A percentile compares a stretch with the other conserved stretches of the same genome.
These are phyloP conservation scores for Cladorrhinum samala DNA, from an alignment of 495 filamentous ascomycete species.

Conservation along the genomic window DNA sequence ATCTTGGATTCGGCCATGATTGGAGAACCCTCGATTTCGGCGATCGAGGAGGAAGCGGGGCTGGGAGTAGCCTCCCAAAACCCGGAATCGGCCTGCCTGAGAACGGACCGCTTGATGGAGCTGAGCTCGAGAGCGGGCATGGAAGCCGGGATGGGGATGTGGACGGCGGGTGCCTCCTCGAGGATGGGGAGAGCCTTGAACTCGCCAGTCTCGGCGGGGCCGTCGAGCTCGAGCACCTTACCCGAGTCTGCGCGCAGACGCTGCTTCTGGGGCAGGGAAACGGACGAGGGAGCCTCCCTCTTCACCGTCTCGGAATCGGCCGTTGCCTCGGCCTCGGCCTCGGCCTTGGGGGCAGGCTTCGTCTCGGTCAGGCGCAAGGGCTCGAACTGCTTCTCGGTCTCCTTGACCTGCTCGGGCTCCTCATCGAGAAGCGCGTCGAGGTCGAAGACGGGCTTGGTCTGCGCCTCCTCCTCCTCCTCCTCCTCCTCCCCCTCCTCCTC, in stretches of 20 bases:
- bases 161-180: slow-evolving; percentile 4
- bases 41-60: slow-evolving; percentile 7
- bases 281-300: neutral
- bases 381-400: slow-evolving; percentile 2
- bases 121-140: slow-evolving; percentile 11
- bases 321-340: neutral
- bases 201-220: slow-evolving; percentile 6
- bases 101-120: neutral
- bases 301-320: slow-evolving; percentile 2
- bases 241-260: slow-evolving; percentile 24
- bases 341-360: neutral
- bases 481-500: neutral
- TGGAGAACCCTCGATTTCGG: slow-evolving; percentile 6
- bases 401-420: slow-evolving; percentile 2
- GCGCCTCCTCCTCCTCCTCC: neutral
- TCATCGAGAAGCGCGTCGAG: neutral
- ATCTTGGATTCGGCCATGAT: neutral
- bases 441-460: slow-evolving; percentile 9
- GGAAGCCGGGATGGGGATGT: slow-evolving; percentile 2
- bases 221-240: slow-evolving; percentile 21
- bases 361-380: too few species aligned
- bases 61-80: slow-evolving; percentile 26
- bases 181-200: slow-evolving; percentile 9
- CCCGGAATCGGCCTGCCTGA: slow-evolving; percentile 27
- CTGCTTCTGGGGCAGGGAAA: neutral